Evolutionary conservation across 257 asterid species (phyloP).

Genomic region (Jacaranda mimosifolia): DNA sequence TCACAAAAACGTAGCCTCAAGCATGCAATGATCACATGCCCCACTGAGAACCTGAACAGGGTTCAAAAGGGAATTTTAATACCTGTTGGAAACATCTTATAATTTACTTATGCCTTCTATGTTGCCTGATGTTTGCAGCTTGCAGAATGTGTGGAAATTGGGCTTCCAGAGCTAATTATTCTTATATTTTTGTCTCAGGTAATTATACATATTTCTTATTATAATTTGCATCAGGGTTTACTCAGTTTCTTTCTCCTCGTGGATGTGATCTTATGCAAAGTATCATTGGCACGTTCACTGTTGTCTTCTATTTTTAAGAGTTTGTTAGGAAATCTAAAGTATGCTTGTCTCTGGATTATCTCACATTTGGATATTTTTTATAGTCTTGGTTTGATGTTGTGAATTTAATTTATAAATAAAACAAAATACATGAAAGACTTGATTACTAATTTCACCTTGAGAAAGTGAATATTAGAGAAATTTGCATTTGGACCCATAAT

Average conservation of each 20-base stretch:
- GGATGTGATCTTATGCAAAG: background rate
- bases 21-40: background rate
- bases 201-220: slow-evolving; percentile 21
- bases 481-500: background rate
- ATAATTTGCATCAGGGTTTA: background rate
- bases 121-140: slow-evolving; percentile 48
- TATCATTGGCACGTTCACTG: background rate
- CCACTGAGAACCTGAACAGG: background rate
- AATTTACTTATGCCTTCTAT: slow-evolving; percentile 15
- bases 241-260: background rate
- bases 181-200: slow-evolving; percentile 56
- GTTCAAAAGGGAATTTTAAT: background rate
- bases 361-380: too few species aligned
- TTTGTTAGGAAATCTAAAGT: too few species aligned
- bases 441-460: background rate
- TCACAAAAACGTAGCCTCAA: background rate
- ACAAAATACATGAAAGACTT: background rate
- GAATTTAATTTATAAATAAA: background rate
- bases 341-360: too few species aligned
- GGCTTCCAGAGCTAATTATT: slow-evolving; percentile 67
- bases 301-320: too few species aligned
- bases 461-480: background rate
- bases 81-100: background rate
- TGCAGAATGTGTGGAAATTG: slow-evolving; percentile 71
- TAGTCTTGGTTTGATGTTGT: background rate